Percentiles rank a stretch among this genome's conserved stretches.
Evolutionary conservation across 208 protist genomes (phyloP).

Genomic region (Spongospora subterranea): DNA sequence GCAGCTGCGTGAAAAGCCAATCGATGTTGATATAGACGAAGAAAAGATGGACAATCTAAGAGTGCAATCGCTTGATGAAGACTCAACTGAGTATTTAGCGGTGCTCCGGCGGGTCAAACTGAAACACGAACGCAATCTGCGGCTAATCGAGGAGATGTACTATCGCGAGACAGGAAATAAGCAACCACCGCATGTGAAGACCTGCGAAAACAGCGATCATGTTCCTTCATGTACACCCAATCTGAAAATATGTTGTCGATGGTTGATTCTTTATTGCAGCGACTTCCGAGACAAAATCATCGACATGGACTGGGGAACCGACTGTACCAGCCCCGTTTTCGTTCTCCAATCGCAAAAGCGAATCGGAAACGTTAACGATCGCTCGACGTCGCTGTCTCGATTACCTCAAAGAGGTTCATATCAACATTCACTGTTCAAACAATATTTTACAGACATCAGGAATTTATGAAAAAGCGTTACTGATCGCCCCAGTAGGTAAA

Average conservation of each 20-base stretch:
- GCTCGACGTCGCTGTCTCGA: neutral
- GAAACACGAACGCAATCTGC: slow-evolving; percentile 32
- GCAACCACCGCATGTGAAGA: too few species aligned
- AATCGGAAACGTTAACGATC: neutral
- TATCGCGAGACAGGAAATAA: neutral
- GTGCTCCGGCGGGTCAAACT: neutral
- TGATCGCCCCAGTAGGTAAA: neutral
- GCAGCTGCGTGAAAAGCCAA: too few species aligned
- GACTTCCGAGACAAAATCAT: too few species aligned
- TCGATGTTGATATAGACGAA: too few species aligned
- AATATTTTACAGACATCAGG: too few species aligned
- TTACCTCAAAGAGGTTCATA: neutral
- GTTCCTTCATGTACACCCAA: neutral
- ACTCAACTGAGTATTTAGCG: too few species aligned
- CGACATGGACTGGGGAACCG: neutral
- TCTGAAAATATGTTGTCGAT: too few species aligned
- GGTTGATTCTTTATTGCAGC: too few species aligned
- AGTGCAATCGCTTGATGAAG: too few species aligned
- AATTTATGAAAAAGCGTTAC: too few species aligned
- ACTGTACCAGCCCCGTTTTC: neutral
- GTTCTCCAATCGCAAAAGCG: neutral
- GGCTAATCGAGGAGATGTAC: slow-evolving; percentile 1
- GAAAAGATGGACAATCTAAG: too few species aligned
- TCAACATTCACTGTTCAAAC: too few species aligned
- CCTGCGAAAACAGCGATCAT: neutral